These are phyloP conservation scores for Neopestalotiopsis rosae DNA, from an alignment of 2,329 filamentous ascomycete species.

Conservation along the genomic window DNA sequence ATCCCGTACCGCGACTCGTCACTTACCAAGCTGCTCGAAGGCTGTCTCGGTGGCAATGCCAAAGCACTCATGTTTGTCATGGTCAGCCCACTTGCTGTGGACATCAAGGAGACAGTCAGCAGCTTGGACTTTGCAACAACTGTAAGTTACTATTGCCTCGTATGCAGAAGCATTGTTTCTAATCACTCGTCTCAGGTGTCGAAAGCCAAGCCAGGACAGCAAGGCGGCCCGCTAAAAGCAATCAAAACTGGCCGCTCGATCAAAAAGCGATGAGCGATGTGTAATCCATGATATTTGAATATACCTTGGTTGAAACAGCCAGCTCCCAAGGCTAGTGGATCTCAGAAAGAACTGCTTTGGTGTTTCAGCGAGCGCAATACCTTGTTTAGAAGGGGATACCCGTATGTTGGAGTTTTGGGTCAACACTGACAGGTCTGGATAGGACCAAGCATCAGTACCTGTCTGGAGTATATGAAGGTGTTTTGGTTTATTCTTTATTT, in stretches of 20 bases:
- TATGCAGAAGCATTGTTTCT: not conserved
- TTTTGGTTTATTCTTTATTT: constrained; percentile 9
- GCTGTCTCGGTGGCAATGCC: constrained; percentile 28
- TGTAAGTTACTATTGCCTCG: constrained; percentile 3
- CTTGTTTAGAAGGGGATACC: constrained; percentile 17
- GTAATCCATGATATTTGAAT: not conserved
- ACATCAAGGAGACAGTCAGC: constrained; percentile 23
- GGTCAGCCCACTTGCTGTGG: constrained; percentile 29
- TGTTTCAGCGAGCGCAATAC: constrained; percentile 9
- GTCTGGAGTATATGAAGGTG: constrained; percentile 8
- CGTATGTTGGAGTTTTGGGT: constrained; percentile 18
- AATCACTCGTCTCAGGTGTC: constrained; percentile 18
- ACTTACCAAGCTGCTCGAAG: constrained; percentile 30
- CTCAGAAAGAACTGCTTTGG: not conserved
- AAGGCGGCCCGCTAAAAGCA: constrained; percentile 19
- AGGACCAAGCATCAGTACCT: not conserved
- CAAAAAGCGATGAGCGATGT: constrained; percentile 14
- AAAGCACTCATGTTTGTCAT: constrained; percentile 37
- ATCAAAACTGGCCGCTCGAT: constrained; percentile 19
- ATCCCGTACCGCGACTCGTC: constrained; percentile 23
- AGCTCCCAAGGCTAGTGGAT: not conserved
- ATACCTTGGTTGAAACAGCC: constrained; percentile 4
- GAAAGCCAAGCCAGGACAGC: constrained; percentile 22
- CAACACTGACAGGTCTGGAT: constrained; percentile 5
- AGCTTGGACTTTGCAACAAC: constrained; percentile 24